Evolutionary conservation across 148 eudicot species (phyloP), one percentile per base, ranked within the genome.

Genomic region (Rhododendron vialii): DNA sequence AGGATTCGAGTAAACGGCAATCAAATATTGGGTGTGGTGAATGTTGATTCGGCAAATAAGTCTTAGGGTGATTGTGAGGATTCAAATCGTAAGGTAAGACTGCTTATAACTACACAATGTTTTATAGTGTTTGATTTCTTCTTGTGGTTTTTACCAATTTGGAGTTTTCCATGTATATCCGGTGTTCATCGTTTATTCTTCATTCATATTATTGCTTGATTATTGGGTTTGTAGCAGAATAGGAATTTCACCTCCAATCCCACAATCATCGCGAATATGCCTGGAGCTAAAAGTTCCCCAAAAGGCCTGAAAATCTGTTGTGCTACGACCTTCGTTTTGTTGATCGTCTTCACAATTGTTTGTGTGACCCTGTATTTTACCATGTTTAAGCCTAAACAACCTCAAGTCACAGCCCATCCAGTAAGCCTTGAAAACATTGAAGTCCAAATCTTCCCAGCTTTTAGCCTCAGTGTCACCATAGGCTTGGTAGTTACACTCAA

Each of bases 281-380:
- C 57, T 5, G 81, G 33, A 14, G 73, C 53, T 38, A 76, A 30
- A 13, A 7, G 8, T 35, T 71, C 78, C 24, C 83, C 74, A n/a
- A 89, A 78, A 85, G 48, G 76, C 26, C 86, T 89, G 74, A 89
- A 87, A 50, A 85, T 87, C 17, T 89, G 91, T 48, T 85, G 89
- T 28, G 50, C 41, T 15, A 38, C 36, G 3, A 82, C 91, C 7
- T 33, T 22, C n/a, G 69, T 83, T 13, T 45, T 85, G 5, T 22
- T 84, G 51, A 35, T 76, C 55, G 69, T 87, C 43, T 51, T 85
- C 41, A 38, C 84, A 10, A 14, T 82, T 14, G 81, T 89, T 78
- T 48, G 81, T 1, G 26, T 89, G 4, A 55, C 63, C 35, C 82
- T 89, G 73, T 87, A 76, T 18, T 82, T 87, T 51, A 87, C 87